Base-by-base conservation (phyloP, 306 rosid genomes). In the Acacia confusa region DNA sequence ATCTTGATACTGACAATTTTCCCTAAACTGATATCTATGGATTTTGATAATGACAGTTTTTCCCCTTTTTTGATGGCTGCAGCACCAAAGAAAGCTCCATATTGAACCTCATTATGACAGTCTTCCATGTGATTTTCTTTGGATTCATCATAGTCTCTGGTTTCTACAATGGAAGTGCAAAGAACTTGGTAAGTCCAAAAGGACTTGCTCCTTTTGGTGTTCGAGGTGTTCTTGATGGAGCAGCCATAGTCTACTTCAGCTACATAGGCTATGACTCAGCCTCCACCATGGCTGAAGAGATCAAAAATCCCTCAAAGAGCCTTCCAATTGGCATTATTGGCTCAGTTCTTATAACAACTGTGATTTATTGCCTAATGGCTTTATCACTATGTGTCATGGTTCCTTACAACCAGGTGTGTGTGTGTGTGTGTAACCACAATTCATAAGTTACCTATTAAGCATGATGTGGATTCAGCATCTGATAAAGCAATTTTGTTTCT, bases 211-310 rank as follows among this genome's bases (percentile, higher is more conserved):
- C 99, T 61, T 83, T 75, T 60, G 99, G 99, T 43, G 88, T 84
- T 20, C 86, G 89, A 85, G 91, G 92, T 58, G 82, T 93, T 83
- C 85, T 95, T 77, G 95, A 95, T 78, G 99, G 99, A 82, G 97
- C 99, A 71, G 97, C 99, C 67, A 81, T 84, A 63, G 99, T 95
- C 19, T 95, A 95, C 81, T 90, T 95, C 80, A 93, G 97, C 82
- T 95, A 93, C 72, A 95, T 95, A 57, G 99, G 99, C 48, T 95
- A 93, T 82, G 97, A 95, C 83, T 93, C 99, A 15, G 99, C 92
- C 81, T 93, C 99, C 82, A 95, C 99, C 32, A 82, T 95, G 91
- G 99, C 99, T 28, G 99, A 95, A 81, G 99, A 95, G 84, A 92
- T 90, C 41, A 91, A 86, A 79, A 89, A 87, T 70, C 99, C 97